Conservation (phyloP, 1,284 basidiomycete species). For the Singerocomus inundabilis region DNA sequence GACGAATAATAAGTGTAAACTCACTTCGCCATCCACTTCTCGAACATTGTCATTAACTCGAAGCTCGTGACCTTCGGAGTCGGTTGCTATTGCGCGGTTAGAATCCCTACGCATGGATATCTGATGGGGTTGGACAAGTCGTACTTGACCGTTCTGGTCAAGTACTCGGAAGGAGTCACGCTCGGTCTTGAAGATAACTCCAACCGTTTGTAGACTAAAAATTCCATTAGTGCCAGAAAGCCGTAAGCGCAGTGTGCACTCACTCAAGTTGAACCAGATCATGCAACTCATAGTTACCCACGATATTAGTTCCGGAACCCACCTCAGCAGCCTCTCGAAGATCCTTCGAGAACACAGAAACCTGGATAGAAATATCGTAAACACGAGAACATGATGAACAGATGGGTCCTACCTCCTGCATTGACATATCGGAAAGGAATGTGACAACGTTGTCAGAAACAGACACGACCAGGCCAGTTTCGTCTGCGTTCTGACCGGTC, state of each 20-base stretch:
- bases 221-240: slow-evolving; percentile 7
- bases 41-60: slow-evolving; percentile 91
- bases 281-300: slow-evolving; percentile 94
- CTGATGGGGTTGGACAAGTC: slow-evolving; percentile 91
- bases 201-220: slow-evolving; percentile 83
- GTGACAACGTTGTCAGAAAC: slow-evolving; percentile 91
- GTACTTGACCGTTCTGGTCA: slow-evolving; percentile 90
- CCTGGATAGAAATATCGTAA: slow-evolving; percentile 42
- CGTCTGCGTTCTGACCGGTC: slow-evolving; percentile 90
- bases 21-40: slow-evolving; percentile 86
- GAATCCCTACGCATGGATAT: slow-evolving; percentile 91
- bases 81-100: slow-evolving; percentile 82
- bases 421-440: slow-evolving; percentile 95
- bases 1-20: slow-evolving; percentile 21
- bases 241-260: slow-evolving; percentile 27
- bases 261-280: slow-evolving; percentile 97
- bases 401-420: slow-evolving; percentile 73
- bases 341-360: slow-evolving; percentile 97
- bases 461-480: slow-evolving; percentile 94
- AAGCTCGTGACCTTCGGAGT: slow-evolving; percentile 83
- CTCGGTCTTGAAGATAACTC: slow-evolving; percentile 98
- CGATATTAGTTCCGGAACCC: slow-evolving; percentile 83
- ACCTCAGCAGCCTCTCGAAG: slow-evolving; percentile 96
- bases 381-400: neutral
- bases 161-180: slow-evolving; percentile 93